Conservation (phyloP, 306 rosid species). For the Pterocarpus macrocarpus region DNA sequence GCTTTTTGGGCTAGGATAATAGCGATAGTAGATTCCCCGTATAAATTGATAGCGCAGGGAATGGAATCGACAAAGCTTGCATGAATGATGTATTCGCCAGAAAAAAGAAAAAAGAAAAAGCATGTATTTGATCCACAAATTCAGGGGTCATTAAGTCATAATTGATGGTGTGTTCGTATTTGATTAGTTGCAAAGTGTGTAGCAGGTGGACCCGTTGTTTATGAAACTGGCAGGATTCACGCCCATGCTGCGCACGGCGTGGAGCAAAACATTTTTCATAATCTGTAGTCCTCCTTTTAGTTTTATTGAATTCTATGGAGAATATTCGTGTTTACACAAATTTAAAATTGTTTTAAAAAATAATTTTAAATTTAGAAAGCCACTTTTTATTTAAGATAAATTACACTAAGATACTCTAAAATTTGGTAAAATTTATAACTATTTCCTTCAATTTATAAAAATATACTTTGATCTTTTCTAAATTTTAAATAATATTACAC, state of each 20-base stretch:
- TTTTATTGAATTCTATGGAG: background rate
- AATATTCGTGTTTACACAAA: background rate
- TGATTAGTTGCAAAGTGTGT: background rate
- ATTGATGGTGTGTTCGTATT: background rate
- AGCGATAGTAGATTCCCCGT: background rate
- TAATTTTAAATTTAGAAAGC: too few species aligned
- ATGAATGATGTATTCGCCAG: background rate
- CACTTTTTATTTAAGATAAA: too few species aligned
- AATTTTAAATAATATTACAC: too few species aligned
- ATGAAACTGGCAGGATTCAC: background rate
- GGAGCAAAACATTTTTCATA: background rate
- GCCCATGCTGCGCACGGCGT: background rate
- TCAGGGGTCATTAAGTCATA: background rate
- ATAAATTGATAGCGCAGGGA: background rate
- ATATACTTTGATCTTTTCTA: too few species aligned
- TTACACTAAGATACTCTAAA: too few species aligned
- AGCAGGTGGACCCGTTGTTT: background rate
- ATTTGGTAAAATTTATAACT: too few species aligned
- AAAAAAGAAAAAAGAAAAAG: background rate
- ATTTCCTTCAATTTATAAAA: too few species aligned
- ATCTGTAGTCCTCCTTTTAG: background rate
- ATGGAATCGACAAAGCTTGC: background rate
- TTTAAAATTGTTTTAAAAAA: too few species aligned
- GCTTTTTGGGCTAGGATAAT: background rate
- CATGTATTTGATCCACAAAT: background rate